Evolutionary conservation across 2,329 filamentous ascomycete species (phyloP).

Genomic region (Alternaria rosae): DNA sequence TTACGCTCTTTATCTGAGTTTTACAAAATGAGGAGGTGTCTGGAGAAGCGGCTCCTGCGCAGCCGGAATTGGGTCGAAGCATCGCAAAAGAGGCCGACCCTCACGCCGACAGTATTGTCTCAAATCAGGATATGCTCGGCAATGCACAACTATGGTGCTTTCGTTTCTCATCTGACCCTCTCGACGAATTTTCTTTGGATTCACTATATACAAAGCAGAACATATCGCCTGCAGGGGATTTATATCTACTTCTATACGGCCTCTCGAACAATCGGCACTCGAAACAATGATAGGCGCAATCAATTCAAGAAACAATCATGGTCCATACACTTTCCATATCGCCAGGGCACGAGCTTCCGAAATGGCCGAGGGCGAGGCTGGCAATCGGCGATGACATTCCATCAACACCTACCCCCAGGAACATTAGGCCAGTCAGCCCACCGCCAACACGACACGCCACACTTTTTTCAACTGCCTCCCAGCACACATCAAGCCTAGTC

Average conservation of each 20-base stretch:
- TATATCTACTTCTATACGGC: background rate
- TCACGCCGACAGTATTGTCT: background rate
- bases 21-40: background rate
- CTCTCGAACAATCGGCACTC: background rate
- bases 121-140: background rate
- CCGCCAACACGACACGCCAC: background rate
- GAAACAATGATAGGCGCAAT: background rate
- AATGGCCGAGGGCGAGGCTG: constrained; percentile 10
- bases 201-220: background rate
- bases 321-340: background rate
- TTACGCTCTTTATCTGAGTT: background rate
- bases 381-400: constrained; percentile 16
- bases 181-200: background rate
- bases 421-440: background rate
- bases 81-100: background rate
- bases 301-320: background rate
- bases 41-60: background rate
- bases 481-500: background rate
- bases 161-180: background rate
- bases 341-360: constrained; percentile 4
- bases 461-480: background rate
- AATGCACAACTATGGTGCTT: background rate
- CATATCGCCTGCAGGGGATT: background rate
- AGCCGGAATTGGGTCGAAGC: background rate
- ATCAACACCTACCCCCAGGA: background rate